Evolutionary conservation across 2,329 filamentous ascomycete species (phyloP).

Genomic region (Arthrobotrys conoides): DNA sequence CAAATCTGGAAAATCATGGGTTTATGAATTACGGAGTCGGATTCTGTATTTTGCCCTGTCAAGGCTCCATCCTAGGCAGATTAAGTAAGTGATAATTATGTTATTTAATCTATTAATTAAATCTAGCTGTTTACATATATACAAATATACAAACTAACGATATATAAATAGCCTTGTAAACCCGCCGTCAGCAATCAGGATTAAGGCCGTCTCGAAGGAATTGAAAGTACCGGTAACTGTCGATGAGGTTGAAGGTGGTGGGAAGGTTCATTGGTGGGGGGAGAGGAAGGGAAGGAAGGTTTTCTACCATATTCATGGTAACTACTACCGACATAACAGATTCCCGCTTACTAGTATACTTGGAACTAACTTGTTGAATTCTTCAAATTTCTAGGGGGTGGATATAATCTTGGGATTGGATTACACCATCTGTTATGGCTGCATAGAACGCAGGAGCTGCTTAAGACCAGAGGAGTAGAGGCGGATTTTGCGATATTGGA

Average conservation of each 20-base stretch:
- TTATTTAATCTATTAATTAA: too few relatives aligned
- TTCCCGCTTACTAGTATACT: not conserved
- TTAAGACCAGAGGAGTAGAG: slow-evolving; percentile 45
- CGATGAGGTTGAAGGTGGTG: slow-evolving; percentile 39
- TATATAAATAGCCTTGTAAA: slow-evolving; percentile 19
- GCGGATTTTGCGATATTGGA: slow-evolving; percentile 47
- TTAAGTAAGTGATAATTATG: slow-evolving; percentile 32
- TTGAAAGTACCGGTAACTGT: slow-evolving; percentile 15
- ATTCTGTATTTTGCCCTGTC: slow-evolving; percentile 37
- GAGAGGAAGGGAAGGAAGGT: slow-evolving; percentile 47
- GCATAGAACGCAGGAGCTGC: slow-evolving; percentile 18
- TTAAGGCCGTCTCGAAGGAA: slow-evolving; percentile 22
- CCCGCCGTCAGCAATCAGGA: slow-evolving; percentile 16
- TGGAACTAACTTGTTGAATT: not conserved
- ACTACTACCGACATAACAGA: not conserved
- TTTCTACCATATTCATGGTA: slow-evolving; percentile 45
- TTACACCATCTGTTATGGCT: slow-evolving; percentile 38
- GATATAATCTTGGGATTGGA: slow-evolving; percentile 47
- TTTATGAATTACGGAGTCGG: slow-evolving; percentile 40
- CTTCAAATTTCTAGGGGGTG: slow-evolving; percentile 36
- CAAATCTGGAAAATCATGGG: slow-evolving; percentile 53
- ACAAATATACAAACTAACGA: too few relatives aligned
- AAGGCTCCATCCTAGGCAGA: slow-evolving; percentile 44
- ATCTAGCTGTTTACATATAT: not conserved
- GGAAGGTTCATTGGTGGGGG: slow-evolving; percentile 51